phyloP scores from a whole-genome alignment of 2,329 filamentous ascomycete genomes.

The Fusarium sp. region DNA sequence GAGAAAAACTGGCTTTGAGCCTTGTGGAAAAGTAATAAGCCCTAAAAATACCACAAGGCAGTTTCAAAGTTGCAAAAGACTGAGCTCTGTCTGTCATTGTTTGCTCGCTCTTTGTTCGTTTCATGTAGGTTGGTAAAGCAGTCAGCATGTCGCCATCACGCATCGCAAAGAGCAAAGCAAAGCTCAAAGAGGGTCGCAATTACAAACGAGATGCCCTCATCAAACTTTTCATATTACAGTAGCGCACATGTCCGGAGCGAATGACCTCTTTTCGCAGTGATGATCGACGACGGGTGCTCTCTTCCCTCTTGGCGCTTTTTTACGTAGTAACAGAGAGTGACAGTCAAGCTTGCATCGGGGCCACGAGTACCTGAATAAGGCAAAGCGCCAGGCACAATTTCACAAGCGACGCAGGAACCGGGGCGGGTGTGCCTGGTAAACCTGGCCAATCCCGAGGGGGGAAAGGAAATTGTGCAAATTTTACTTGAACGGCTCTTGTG shows the following conservation, averaged over 20 bases:
- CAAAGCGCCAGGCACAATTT: slow-evolving; percentile 40
- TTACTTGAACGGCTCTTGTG: slow-evolving; percentile 34
- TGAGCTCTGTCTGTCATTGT: background rate
- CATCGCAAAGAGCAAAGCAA: background rate
- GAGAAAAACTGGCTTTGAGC: background rate
- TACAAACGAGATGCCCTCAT: slow-evolving; percentile 22
- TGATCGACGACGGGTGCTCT: slow-evolving; percentile 21
- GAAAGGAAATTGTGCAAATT: slow-evolving; percentile 48
- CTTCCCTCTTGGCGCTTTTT: slow-evolving; percentile 13
- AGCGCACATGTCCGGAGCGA: slow-evolving; percentile 22
- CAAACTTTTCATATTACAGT: slow-evolving; percentile 34
- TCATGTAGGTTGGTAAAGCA: background rate
- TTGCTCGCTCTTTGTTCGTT: background rate
- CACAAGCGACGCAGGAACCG: slow-evolving; percentile 42
- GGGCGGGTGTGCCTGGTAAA: slow-evolving; percentile 30
- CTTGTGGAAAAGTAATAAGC: slow-evolving; percentile 1
- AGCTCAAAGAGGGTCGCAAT: slow-evolving; percentile 11
- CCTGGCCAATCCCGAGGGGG: slow-evolving; percentile 25
- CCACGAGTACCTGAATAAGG: slow-evolving; percentile 18
- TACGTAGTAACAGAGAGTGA: background rate
- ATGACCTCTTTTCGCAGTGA: background rate
- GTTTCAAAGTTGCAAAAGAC: background rate
- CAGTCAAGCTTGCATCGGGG: background rate
- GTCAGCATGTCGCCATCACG: background rate
- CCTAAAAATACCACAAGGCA: background rate